Conservation (phyloP, 1,284 basidiomycete genomes). For the Trichosporon coremiiforme region DNA sequence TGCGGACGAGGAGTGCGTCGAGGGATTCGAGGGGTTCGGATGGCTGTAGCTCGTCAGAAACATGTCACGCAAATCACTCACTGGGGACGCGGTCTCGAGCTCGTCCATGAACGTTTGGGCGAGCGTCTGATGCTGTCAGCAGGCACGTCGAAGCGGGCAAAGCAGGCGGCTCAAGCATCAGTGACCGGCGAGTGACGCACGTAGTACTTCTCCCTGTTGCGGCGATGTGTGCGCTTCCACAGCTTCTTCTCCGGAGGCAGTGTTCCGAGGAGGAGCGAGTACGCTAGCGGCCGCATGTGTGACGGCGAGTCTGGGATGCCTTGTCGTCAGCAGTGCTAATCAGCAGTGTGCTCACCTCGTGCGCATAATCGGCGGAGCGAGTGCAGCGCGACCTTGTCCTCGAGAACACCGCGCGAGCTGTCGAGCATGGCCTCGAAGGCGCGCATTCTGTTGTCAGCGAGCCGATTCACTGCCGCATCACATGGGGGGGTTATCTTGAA, state of each 20-base stretch:
- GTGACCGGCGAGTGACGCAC: constrained; percentile 31
- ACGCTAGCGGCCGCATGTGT: constrained; percentile 52
- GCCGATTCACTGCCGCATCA: not conserved
- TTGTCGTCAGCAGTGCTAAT: constrained; percentile 20
- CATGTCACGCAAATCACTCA: constrained; percentile 22
- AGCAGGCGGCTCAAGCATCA: constrained; percentile 9
- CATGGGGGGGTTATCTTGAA: not conserved
- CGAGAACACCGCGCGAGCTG: constrained; percentile 38
- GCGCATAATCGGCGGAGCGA: constrained; percentile 47
- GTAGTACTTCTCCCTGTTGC: constrained; percentile 44
- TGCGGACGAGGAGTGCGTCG: constrained; percentile 44
- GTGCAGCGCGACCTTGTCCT: constrained; percentile 44
- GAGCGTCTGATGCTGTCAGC: constrained; percentile 34
- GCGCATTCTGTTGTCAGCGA: constrained; percentile 37
- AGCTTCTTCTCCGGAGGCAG: constrained; percentile 43
- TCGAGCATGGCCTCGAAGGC: constrained; percentile 53
- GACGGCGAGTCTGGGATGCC: constrained; percentile 53
- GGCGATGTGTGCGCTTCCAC: constrained; percentile 41
- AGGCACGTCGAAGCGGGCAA: not conserved
- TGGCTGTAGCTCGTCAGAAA: constrained; percentile 28
- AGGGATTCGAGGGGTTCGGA: constrained; percentile 36
- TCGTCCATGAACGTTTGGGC: constrained; percentile 43
- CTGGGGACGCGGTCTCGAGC: constrained; percentile 32
- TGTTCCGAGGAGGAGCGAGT: constrained; percentile 48
- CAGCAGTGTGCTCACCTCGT: constrained; percentile 37